phyloP scores from a whole-genome alignment of 441 rosid species.

The Jatropha multifida region DNA sequence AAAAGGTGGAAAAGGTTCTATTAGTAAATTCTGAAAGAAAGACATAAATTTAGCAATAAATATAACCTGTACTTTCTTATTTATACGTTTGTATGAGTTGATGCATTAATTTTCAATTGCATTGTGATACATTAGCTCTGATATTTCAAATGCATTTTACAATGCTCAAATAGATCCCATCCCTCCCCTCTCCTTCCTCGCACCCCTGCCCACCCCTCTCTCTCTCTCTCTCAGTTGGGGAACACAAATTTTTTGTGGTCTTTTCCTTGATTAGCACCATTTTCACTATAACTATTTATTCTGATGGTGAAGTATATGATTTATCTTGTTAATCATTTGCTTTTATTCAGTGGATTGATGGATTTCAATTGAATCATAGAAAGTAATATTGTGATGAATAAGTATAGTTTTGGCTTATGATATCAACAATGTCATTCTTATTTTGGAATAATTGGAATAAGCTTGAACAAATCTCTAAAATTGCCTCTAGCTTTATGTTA shows the following conservation, averaged over 20 bases:
- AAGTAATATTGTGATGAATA: too few species aligned
- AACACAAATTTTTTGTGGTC: background rate
- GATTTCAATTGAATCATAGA: too few species aligned
- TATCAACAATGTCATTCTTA: background rate
- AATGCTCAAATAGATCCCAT: background rate
- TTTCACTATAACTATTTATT: background rate
- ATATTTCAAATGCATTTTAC: background rate
- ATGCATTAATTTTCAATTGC: background rate
- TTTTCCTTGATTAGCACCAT: background rate
- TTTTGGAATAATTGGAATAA: background rate
- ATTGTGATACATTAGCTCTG: background rate
- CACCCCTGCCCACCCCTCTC: too few species aligned
- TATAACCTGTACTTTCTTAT: background rate
- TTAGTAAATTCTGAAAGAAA: background rate
- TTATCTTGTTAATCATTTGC: too few species aligned
- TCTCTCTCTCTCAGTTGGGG: background rate
- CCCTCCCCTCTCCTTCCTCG: background rate
- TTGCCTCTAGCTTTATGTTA: background rate
- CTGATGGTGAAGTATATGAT: too few species aligned
- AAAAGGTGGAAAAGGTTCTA: background rate
- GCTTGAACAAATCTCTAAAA: background rate
- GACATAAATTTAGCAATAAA: background rate
- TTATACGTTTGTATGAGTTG: background rate
- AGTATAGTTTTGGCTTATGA: background rate
- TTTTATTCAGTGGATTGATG: too few species aligned